Base-by-base conservation (phyloP, 345 rosid genomes). In the Anastatica hierochuntica region DNA sequence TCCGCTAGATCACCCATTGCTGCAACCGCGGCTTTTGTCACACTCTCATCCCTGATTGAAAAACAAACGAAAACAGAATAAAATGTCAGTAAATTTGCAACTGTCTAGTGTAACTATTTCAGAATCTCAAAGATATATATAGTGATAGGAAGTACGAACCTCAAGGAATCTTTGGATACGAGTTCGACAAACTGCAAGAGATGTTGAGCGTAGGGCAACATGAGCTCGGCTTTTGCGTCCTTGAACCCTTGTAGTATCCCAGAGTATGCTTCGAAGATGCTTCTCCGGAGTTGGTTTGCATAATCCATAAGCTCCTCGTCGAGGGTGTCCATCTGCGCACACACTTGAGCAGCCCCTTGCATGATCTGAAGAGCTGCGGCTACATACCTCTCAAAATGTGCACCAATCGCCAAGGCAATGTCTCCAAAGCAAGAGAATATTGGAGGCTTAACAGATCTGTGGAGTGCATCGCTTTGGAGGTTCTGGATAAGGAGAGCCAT, bases 1-100 rank as follows among this genome's bases (percentile, higher is more conserved):
- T 87, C 96, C 0, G 95, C 98, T 11, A 90, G 85, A 75, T 90
- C 96, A 20, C 98, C 98, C 83, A 84, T 79, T 40, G 89, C 96
- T 0, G 92, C 98, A 19, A 87, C 82, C 7, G 95, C 90, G 5
- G 95, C 96, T 68, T 77, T 90, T 4, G 89, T 87, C 42, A 90
- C 89, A 43, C 76, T 64, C 71, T 87, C 98, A 48, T 90, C 92
- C 78, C 96, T 90, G 72, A 31, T 21, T 38, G 35, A 53, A 19
- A 8, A 31, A 26, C 46, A 31, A n/a, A n/a, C n/a, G 8, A 23
- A 39, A 60, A 33, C 39, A 40, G 33, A 24, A 3, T 9, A 21
- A 0, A 29, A 29, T 2, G 33, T 29, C 10, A 8, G n/a, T 36
- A 44, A 24, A 26, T 50, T 39, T 35, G n/a, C 29, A 31, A 33